A percentile compares a stretch with the other conserved stretches of the same genome.
Evolutionary conservation across 2,329 filamentous ascomycete species (phyloP).

Genomic region (Aureobasidium sp.): DNA sequence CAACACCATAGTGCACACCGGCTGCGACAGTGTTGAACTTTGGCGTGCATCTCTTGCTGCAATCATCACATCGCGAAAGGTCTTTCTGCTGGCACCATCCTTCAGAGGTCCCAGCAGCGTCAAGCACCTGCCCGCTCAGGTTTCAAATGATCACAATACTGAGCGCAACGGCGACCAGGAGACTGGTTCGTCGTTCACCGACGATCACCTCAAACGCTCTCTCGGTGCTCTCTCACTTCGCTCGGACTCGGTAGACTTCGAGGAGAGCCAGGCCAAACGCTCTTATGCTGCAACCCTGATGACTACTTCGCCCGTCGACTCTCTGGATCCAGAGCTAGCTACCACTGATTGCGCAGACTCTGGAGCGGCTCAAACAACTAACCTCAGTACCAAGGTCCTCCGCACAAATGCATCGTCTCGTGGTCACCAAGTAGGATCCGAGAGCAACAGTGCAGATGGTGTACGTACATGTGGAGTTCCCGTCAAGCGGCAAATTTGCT

Average conservation of each 20-base stretch:
- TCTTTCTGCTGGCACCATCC: conserved; percentile 8
- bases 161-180: background rate
- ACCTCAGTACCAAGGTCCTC: conserved; percentile 20
- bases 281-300: conserved; percentile 27
- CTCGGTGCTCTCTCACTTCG: background rate
- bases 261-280: conserved; percentile 4
- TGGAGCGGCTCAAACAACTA: conserved; percentile 20
- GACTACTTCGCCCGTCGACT: conserved; percentile 13
- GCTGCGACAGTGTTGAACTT: conserved; percentile 30
- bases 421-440: background rate
- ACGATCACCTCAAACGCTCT: background rate
- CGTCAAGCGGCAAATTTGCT: conserved; percentile 19
- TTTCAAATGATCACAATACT: conserved; percentile 3
- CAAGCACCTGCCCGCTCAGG: background rate
- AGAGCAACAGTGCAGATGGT: background rate
- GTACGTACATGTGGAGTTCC: conserved; percentile 18
- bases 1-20: conserved; percentile 30
- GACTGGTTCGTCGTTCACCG: background rate
- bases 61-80: conserved; percentile 26
- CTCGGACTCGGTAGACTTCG: background rate
- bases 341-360: conserved; percentile 25
- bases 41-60: conserved; percentile 33
- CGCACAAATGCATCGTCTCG: background rate
- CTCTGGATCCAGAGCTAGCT: conserved; percentile 23
- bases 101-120: background rate